Conservation (phyloP, 768 basidiomycete genomes). For the Panus rudis region DNA sequence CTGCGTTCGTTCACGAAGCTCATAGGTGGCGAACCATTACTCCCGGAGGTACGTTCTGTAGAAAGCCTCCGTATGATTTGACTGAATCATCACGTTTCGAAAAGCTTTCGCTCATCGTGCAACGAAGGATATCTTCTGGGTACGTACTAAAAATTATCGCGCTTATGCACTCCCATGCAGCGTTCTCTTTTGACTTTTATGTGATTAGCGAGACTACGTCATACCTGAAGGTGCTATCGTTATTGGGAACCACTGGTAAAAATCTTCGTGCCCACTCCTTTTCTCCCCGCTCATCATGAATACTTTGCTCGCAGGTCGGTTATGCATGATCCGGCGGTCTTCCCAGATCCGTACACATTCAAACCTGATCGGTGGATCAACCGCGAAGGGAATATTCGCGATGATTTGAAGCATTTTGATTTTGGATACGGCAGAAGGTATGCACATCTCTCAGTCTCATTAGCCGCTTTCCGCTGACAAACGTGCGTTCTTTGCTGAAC, state of each 20-base stretch:
- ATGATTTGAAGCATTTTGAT: conserved; percentile 24
- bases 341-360: conserved; percentile 26
- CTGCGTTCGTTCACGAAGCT: conserved; percentile 35
- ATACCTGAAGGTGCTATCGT: conserved; percentile 35
- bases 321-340: conserved; percentile 25
- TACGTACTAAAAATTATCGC: conserved; percentile 14
- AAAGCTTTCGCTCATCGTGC: conserved; percentile 58
- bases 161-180: not conserved
- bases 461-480: not conserved
- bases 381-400: conserved; percentile 20
- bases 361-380: conserved; percentile 27
- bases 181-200: not conserved
- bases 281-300: not conserved
- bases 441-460: not conserved
- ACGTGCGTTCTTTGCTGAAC: not conserved
- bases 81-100: too few species aligned
- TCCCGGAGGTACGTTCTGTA: conserved; percentile 26
- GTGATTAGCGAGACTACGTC: conserved; percentile 25
- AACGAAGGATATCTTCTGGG: conserved; percentile 58
- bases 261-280: conserved; percentile 2
- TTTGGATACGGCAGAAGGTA: conserved; percentile 33
- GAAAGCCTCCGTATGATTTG: too few species aligned
- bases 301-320: conserved; percentile 21
- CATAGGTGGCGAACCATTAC: conserved; percentile 37
- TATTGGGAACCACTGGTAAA: conserved; percentile 32